Conservation (phyloP, 2,329 filamentous ascomycete genomes). For the Colletotrichum paranaense region DNA sequence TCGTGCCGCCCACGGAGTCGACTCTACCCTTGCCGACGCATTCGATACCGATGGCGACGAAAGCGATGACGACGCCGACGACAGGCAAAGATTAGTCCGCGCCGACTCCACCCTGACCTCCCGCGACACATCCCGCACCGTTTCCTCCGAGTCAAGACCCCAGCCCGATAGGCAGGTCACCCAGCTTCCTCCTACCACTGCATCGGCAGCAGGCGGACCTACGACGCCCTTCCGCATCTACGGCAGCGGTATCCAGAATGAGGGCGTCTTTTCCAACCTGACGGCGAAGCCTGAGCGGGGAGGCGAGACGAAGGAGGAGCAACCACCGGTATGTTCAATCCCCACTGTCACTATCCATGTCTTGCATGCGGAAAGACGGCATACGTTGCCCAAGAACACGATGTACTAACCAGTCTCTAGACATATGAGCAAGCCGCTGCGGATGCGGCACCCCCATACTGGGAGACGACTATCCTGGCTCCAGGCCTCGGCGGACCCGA, state of each 20-base stretch:
- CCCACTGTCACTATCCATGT: neutral
- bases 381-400: slow-evolving; percentile 46
- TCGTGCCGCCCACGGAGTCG: slow-evolving; percentile 60
- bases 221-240: slow-evolving; percentile 66
- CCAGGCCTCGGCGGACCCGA: slow-evolving; percentile 90
- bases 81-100: slow-evolving; percentile 87
- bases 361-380: neutral
- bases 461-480: slow-evolving; percentile 98
- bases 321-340: slow-evolving; percentile 81
- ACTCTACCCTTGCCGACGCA: slow-evolving; percentile 89
- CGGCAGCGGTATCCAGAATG: slow-evolving; percentile 81
- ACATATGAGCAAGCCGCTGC: slow-evolving; percentile 98
- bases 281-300: slow-evolving; percentile 88
- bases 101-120: slow-evolving; percentile 58
- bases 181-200: slow-evolving; percentile 41
- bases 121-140: slow-evolving; percentile 34
- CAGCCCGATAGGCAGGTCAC: slow-evolving; percentile 35
- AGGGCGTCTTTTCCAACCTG: slow-evolving; percentile 96
- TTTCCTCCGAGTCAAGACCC: slow-evolving; percentile 34
- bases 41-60: slow-evolving; percentile 88
- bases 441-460: slow-evolving; percentile 95
- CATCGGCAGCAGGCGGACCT: slow-evolving; percentile 30
- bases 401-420: slow-evolving; percentile 54
- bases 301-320: slow-evolving; percentile 84
- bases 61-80: slow-evolving; percentile 80